Base-by-base conservation (phyloP, 129 eudicot genomes). In the Artemisia annua region DNA sequence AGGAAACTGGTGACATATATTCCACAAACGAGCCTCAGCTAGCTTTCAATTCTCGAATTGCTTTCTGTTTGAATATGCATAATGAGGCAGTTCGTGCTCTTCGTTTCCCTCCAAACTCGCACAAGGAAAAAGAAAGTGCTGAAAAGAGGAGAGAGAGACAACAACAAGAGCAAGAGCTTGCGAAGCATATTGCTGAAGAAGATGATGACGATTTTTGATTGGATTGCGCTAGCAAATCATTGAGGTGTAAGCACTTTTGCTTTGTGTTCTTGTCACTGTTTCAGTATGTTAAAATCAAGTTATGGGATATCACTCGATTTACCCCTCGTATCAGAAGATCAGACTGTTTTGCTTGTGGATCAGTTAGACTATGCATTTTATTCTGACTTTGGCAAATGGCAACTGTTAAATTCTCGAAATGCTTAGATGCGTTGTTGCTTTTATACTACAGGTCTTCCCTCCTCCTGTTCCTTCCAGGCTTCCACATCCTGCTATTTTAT, bases 121-220 rank as follows among this genome's bases (percentile, higher is more conserved):
- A 95, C 79, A 91, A 91, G 87, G 99, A 95, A 66, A 88, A 95
- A 80, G 99, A 90, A 56, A 85, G 94, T 61, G 99, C 99, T 1
- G 99, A 95, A 81, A 95, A 95, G 89, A 90, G 99, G 80, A 95
- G 99, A 72, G 99, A 95, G 82, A 84, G 99, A 48, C 99, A 90
- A 48, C 97, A 87, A 64, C 99, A 95, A 74, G 99, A 95, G 69
- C 99, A 95, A 67, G 99, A 95, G 80, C 99, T 95, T 81, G 99
- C 99, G 0, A 88, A 95, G 85, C 96, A 90, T 78, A 95, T 95
- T 66, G 97, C 99, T 4, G 97, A 95, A 80, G 99, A 95, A 67
- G 99, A 95, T 66, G 99, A 95, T 66, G 99, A 95, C 63, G 99
- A 95, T 49, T 90, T 95, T 78, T 95, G 59, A 78, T 46, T 65